Evolutionary conservation across 2,329 filamentous ascomycete genomes (phyloP), one percentile per base, ranked within the genome.

Genomic region (Xylogone sp.): DNA sequence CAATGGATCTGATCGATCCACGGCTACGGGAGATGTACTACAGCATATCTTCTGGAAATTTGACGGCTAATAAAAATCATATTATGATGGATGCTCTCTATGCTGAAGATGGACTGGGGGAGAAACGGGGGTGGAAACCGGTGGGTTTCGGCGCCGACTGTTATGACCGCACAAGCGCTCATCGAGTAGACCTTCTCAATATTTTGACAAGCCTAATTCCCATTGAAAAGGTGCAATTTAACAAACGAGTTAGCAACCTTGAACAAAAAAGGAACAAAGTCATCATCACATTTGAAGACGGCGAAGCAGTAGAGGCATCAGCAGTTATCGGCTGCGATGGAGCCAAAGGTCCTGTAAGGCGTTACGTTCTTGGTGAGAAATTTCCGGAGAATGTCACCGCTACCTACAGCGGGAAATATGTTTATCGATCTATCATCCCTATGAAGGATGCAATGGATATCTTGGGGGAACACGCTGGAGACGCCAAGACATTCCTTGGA

Each of bases 361-460:
- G 73, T 18, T 59, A 77, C 10, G 66, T 86, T 3, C 68, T 84
- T 6, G 76, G 75, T 1, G 43, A 45, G 12, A 49, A 50, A 21
- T 58, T 34, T 18, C 56, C 54, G 4, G 63, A 71, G 2, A 53
- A 57, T 21, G 51, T 58, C 2, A 16, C 29, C 3, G 62, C 70
- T 1, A 56, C 55, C 21, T 86, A 81, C 62, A 75, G 74, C 0
- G 69, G 76, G 43, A 81, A 83, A 54, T 79, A 79, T 62, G 82
- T 78, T 42, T 87, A 83, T 65, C 74, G 83, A 5, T 77, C 77
- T 0, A 66, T 87, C 2, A 69, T 84, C 1, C 77, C 81, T 0
- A 85, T 86, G 74, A 67, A 71, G 1, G 60, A 73, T 8, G 81
- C 79, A 0, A 62, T 69, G 1, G 62, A 68, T 12, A 68, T 72